Base-by-base conservation (phyloP, 176 grass and related monocot species). In the Carex scoparia region DNA sequence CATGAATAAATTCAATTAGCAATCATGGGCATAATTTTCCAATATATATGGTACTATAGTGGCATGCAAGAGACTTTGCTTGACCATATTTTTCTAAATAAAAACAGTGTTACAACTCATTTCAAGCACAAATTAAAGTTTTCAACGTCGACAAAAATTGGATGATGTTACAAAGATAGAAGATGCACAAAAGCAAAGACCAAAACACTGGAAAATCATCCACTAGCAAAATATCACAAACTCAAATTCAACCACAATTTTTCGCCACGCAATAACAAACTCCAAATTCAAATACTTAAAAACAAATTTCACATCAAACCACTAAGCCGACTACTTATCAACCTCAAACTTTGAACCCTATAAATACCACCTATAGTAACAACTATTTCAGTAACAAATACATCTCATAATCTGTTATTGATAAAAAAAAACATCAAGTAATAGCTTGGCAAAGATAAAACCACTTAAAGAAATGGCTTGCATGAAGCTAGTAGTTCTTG, bases 381-480 rank as follows among this genome's bases (percentile, higher is more conserved):
- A 49, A 42, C 8, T 18, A 32, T 44, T 68, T 59, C 69, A 89
- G 30, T 38, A 31, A 28, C n/a, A 59, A 62, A 46, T 4, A 82
- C 30, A 81, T 38, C 14, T 19, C n/a, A 10, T 42, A 46, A 42
- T 80, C 44, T 74, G 9, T 12, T 74, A 28, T n/a, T 27, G 13
- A n/a, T 27, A n/a, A 80, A 55, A 61, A 61, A 3, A 66, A 19
- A 62, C 3, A 40, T 38, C 49, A 44, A 70, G 40, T 67, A 75
- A 9, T 27, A 42, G 27, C 76, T 62, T 83, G 74, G 65, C 42
- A 60, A 5, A 51, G n/a, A 74, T 11, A 28, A 60, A 73, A 57
- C 61, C 64, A 75, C 9, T 70, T 32, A 46, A 33, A 4, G 4
- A 84, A 23, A 91, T 93, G 91, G 69, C 63, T 46, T 83, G 16